Percentiles rank a stretch among this genome's conserved stretches.
phyloP scores from a whole-genome alignment of 805 yeast genomes.

The Tetrapisispora namnaoensis region DNA sequence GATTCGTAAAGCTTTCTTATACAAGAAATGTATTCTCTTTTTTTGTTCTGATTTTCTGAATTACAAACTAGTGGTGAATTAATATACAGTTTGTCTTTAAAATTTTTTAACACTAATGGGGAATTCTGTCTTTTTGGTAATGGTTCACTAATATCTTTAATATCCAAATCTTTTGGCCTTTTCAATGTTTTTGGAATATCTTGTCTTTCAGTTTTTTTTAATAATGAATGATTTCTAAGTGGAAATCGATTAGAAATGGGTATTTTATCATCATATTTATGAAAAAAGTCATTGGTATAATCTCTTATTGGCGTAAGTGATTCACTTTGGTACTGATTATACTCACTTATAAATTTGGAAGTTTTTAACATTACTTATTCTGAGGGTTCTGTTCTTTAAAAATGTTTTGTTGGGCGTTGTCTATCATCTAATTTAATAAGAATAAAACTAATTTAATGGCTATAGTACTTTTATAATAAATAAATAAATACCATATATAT shows the following conservation, averaged over 20 bases:
- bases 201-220: conserved; percentile 2
- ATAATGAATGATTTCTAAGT: conserved; percentile 2
- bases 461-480: no score
- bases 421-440: no score
- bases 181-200: conserved; percentile 1
- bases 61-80: conserved; percentile 3
- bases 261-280: conserved; percentile 17
- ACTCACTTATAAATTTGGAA: conserved; percentile 16
- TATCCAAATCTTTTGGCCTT: conserved; percentile 22
- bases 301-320: conserved; percentile 28
- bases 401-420: neutral
- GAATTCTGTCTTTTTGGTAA: conserved; percentile 29
- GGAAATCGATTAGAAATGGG: conserved; percentile 7
- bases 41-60: neutral
- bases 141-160: conserved; percentile 7
- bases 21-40: conserved; percentile 11
- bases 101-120: conserved; percentile 24
- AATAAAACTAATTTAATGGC: no score
- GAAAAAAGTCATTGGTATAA: conserved; percentile 23
- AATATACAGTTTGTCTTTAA: conserved; percentile 9
- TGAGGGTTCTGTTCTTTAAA: no score
- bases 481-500: no score
- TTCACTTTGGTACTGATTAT: conserved; percentile 16
- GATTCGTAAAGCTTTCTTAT: conserved; percentile 26
- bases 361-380: conserved; percentile 20